Base-by-base conservation (phyloP, 345 rosid genomes). In the Pistacia integerrima region DNA sequence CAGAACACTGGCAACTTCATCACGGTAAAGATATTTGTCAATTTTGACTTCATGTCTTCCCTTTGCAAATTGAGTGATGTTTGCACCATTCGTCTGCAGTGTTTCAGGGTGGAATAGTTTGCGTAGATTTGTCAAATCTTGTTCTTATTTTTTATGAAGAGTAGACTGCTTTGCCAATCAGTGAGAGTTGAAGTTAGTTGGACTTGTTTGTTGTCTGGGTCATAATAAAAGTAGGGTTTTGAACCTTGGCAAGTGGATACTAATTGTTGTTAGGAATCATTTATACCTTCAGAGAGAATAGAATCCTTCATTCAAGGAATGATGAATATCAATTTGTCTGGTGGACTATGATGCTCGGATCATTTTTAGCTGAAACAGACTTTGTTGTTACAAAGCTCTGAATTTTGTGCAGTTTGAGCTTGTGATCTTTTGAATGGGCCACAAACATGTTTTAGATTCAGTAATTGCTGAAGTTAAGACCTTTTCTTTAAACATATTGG, bases 1-100 rank as follows among this genome's bases (percentile, higher is more conserved):
- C 97, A 91, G 85, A 93, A 93, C 83, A 78, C 92, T 51, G 91
- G 96, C 83, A 93, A 90, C 87, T 91, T 93, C 84, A 74, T 93
- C 82, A 91, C 92, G 86, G 97, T 93, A 85, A 85, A 73, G 64
- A 35, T 67, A 52, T 57, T 49, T 8, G 18, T 69, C 25, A 36
- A 18, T 8, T 20, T 52, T 14, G 20, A 69, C 38, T 9, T 67
- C 17, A 7, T 30, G 17, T 58, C 63, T 17, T 16, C 18, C 38
- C 71, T 69, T 54, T 67, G 30, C 5, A 64, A 25, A 44, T 69
- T 59, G 44, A 30, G 33, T 35, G 55, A 30, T 33, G 20, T 57
- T 35, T 74, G 3, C 11, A 70, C 54, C 16, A 38, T 33, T 71
- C 69, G 17, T 49, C 66, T 51, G 55, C 33, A 28, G 10, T 60